A percentile compares a stretch with the other conserved stretches of the same genome.
Conservation (phyloP, 1,139 yeast genomes). For the Pneumocystis sp. region DNA sequence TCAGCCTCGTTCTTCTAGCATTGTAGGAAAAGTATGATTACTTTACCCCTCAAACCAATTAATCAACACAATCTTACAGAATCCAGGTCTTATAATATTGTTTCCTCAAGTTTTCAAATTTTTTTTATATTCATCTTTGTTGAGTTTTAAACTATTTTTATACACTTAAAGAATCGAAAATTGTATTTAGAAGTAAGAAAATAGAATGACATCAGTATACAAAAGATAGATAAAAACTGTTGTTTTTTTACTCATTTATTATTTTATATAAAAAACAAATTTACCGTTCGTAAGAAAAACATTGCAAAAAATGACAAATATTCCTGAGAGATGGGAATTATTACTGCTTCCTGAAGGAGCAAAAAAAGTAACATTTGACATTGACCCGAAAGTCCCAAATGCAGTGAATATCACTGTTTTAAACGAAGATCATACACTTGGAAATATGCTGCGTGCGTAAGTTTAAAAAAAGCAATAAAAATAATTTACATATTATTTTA, state of each 20-base stretch:
- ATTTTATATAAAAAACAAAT: too few relatives aligned
- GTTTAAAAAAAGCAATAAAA: slow-evolving; percentile 6
- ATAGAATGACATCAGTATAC: background rate
- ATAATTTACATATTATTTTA: slow-evolving; percentile 1
- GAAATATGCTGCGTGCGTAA: slow-evolving; percentile 61
- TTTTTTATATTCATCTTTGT: background rate
- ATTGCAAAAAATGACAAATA: slow-evolving; percentile 47
- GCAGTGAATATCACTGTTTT: slow-evolving; percentile 87
- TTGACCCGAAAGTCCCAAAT: slow-evolving; percentile 90
- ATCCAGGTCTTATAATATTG: background rate
- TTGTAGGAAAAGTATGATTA: slow-evolving; percentile 14
- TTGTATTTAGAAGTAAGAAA: background rate
- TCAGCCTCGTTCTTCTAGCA: slow-evolving; percentile 37
- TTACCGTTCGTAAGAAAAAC: background rate
- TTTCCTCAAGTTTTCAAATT: background rate
- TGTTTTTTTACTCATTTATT: background rate
- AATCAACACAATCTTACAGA: background rate
- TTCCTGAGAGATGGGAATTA: slow-evolving; percentile 96
- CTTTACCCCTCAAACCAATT: too few relatives aligned
- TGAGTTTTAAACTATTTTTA: background rate
- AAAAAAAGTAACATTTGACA: slow-evolving; percentile 57
- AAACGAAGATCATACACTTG: slow-evolving; percentile 94
- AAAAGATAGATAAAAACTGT: background rate
- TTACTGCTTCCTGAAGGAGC: slow-evolving; percentile 96
- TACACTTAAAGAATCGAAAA: background rate